These are phyloP conservation scores for Groenewaldozyma sp. DNA, from an alignment of 1,139 yeast genomes.

Conservation along the genomic window DNA sequence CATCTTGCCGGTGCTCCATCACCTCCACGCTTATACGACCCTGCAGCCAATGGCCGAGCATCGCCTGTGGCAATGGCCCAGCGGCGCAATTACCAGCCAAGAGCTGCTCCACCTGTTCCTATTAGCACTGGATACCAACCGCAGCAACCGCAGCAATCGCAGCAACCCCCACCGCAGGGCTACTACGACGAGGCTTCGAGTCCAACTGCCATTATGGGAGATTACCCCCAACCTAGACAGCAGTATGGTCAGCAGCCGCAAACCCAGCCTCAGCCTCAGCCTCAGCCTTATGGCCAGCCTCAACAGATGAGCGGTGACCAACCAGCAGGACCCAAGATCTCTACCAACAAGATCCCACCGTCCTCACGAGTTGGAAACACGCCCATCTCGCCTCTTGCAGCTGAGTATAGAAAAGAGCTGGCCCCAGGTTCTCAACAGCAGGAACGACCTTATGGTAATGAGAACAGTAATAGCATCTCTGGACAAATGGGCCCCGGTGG, in stretches of 20 bases:
- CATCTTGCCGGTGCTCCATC: slow-evolving; percentile 5
- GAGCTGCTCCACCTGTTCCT: slow-evolving; percentile 1
- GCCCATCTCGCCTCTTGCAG: slow-evolving; percentile 17
- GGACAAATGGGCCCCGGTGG: background rate
- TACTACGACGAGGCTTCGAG: slow-evolving; percentile 9
- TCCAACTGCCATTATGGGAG: slow-evolving; percentile 16
- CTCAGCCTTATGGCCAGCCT: slow-evolving; percentile 1
- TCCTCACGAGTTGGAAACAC: slow-evolving; percentile 15
- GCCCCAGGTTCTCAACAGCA: no score
- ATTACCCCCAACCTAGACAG: slow-evolving; percentile 6
- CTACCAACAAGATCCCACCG: slow-evolving; percentile 23
- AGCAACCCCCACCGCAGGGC: slow-evolving; percentile 3
- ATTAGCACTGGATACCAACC: background rate
- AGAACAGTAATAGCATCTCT: slow-evolving; percentile 3
- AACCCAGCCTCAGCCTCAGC: background rate
- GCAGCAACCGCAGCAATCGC: slow-evolving; percentile 4
- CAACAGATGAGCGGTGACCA: slow-evolving; percentile 4
- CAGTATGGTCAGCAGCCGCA: slow-evolving; percentile 1
- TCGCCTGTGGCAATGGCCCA: slow-evolving; percentile 12
- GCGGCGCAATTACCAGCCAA: slow-evolving; percentile 4
- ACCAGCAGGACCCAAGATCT: slow-evolving; percentile 14
- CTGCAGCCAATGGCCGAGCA: slow-evolving; percentile 8
- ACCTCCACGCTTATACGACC: slow-evolving; percentile 9
- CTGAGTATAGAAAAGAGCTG: slow-evolving; percentile 17
- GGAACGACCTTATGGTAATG: background rate